Conservation (phyloP, 495 filamentous ascomycete species). For the Pyrenula massariospora region DNA sequence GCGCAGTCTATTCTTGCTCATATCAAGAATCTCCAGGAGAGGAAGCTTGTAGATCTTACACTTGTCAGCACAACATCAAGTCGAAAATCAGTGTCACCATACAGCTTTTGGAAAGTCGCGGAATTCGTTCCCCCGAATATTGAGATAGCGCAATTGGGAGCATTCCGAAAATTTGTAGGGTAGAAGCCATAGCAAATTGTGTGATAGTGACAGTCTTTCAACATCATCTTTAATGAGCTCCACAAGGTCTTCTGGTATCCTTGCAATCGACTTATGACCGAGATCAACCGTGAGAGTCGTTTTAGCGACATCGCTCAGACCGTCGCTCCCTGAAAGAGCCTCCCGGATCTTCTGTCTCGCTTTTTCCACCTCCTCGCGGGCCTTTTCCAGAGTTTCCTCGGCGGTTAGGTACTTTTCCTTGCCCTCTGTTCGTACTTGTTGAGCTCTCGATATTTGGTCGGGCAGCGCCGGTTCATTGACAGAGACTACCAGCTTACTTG, state of each 20-base stretch:
- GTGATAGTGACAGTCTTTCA: constrained; percentile 77
- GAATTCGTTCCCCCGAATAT: constrained; percentile 78
- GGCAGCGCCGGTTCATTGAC: not conserved
- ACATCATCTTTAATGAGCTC: constrained; percentile 89
- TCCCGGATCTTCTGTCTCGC: constrained; percentile 58
- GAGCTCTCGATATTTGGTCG: not conserved
- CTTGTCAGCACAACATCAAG: constrained; percentile 1
- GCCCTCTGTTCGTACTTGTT: constrained; percentile 8
- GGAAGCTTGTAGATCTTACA: constrained; percentile 64
- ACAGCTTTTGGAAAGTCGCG: constrained; percentile 80
- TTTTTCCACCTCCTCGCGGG: constrained; percentile 51
- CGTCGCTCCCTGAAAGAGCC: constrained; percentile 54
- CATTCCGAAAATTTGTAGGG: constrained; percentile 77
- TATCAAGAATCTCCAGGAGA: constrained; percentile 82
- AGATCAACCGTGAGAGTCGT: constrained; percentile 80
- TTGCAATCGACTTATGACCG: constrained; percentile 67
- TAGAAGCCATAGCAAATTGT: constrained; percentile 73
- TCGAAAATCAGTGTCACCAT: constrained; percentile 20
- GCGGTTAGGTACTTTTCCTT: constrained; percentile 12
- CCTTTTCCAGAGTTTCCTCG: constrained; percentile 43
- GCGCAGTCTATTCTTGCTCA: constrained; percentile 74
- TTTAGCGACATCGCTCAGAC: constrained; percentile 56
- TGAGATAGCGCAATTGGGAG: constrained; percentile 84
- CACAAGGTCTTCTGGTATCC: constrained; percentile 77
- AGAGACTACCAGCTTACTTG: not conserved